Percentiles rank a stretch among this genome's conserved stretches.
phyloP scores from a whole-genome alignment of 305 asterid genomes.

The Stenogyne calaminthoides region DNA sequence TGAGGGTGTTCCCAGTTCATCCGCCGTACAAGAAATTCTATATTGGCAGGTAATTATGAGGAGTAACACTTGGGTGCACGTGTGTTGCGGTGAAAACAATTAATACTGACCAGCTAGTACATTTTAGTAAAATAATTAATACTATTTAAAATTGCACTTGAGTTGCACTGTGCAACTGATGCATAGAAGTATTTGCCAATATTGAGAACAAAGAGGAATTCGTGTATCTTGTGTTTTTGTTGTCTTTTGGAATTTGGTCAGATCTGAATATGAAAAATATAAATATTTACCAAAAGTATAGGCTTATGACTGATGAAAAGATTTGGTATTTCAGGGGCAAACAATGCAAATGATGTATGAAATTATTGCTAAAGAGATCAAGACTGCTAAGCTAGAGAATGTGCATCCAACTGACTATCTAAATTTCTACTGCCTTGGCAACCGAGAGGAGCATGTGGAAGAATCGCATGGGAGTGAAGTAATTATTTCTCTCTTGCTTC shows the following conservation, averaged over 20 bases:
- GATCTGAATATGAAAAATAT: not conserved
- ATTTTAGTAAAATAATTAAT: too few relatives aligned
- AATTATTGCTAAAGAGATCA: conserved; percentile 67
- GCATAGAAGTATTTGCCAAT: too few relatives aligned
- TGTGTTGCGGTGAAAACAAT: too few relatives aligned
- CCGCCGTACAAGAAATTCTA: conserved; percentile 90
- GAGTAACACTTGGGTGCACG: too few relatives aligned
- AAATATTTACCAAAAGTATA: too few relatives aligned
- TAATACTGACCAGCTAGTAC: too few relatives aligned
- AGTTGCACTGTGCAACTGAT: too few relatives aligned
- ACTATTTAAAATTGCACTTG: too few relatives aligned
- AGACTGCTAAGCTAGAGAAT: conserved; percentile 46
- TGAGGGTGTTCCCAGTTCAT: conserved; percentile 85
- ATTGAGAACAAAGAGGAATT: too few relatives aligned
- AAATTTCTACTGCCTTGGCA: conserved; percentile 94
- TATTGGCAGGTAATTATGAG: conserved; percentile 79
- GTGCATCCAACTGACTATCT: conserved; percentile 79
- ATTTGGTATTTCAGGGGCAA: conserved; percentile 56
- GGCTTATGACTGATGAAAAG: not conserved
- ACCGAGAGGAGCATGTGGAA: conserved; percentile 58
- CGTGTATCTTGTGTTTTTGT: too few relatives aligned
- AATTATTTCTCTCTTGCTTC: conserved; percentile 7
- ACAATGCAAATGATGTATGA: conserved; percentile 98
- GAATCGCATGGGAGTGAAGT: conserved; percentile 27
- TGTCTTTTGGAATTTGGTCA: not conserved